Conservation (phyloP, 208 protist genomes). For the Leishmania aethiopica region DNA sequence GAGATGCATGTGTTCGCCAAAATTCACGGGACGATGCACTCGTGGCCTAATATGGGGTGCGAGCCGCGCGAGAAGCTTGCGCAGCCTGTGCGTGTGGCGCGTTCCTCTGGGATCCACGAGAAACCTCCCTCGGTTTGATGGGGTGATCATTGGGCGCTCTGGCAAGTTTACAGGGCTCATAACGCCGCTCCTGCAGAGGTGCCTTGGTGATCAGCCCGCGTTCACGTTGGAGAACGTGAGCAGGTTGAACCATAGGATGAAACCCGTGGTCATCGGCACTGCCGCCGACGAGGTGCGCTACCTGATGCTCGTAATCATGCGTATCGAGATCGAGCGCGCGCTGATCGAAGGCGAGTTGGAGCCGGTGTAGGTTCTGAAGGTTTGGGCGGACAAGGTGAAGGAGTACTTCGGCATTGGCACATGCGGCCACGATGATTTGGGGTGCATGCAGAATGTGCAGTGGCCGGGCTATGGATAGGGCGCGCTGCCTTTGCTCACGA, state of each 20-base stretch:
- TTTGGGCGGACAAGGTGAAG: conserved; percentile 87
- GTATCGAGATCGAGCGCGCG: conserved; percentile 86
- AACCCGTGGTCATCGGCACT: conserved; percentile 78
- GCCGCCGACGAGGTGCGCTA: conserved; percentile 91
- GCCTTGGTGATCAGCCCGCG: conserved; percentile 59
- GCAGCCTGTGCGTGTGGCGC: conserved; percentile 56
- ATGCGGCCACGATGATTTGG: conserved; percentile 59
- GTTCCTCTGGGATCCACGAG: conserved; percentile 82
- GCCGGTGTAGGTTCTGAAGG: conserved; percentile 64
- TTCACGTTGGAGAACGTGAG: conserved; percentile 60
- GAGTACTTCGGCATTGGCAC: conserved; percentile 80
- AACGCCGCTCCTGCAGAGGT: conserved; percentile 43
- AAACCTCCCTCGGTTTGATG: conserved; percentile 81
- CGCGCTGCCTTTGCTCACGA: conserved; percentile 81
- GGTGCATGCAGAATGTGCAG: conserved; percentile 88
- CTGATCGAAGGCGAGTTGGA: conserved; percentile 79
- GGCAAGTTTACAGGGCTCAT: conserved; percentile 57
- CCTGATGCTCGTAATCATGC: conserved; percentile 84
- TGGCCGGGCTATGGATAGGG: conserved; percentile 68
- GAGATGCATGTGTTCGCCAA: conserved; percentile 50
- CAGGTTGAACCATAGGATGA: conserved; percentile 46
- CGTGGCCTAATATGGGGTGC: conserved; percentile 80
- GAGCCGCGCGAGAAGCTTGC: conserved; percentile 44
- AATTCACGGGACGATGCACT: conserved; percentile 86
- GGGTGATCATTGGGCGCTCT: conserved; percentile 65